Percentiles rank a stretch among this genome's conserved stretches.
Conservation (phyloP, 1,284 basidiomycete species). For the Trichosporon coremiiforme region DNA sequence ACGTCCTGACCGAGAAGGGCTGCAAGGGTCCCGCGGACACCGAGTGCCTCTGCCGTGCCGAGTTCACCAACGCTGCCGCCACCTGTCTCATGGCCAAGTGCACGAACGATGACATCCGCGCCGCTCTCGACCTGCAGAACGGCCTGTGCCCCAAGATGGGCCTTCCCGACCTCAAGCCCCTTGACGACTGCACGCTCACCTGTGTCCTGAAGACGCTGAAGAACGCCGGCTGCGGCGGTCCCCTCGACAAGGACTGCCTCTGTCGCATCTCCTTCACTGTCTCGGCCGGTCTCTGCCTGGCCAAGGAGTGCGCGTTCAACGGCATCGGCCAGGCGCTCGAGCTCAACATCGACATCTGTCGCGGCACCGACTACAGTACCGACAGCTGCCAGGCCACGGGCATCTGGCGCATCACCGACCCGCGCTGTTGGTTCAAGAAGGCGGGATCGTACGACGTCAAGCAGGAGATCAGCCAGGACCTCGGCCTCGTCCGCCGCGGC, state of each 20-base stretch:
- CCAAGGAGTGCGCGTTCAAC: background rate
- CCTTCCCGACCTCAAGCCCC: constrained; percentile 18
- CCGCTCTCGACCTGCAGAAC: constrained; percentile 14
- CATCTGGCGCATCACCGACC: constrained; percentile 21
- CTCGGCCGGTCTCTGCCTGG: constrained; percentile 2
- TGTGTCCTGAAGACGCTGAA: constrained; percentile 17
- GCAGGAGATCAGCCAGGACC: background rate
- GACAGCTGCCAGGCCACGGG: constrained; percentile 19
- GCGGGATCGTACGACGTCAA: background rate
- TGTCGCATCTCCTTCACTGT: constrained; percentile 15
- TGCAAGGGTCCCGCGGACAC: constrained; percentile 20
- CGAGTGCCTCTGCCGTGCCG: constrained; percentile 12
- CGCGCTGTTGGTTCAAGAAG: constrained; percentile 10
- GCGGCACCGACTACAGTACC: background rate
- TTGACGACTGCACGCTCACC: constrained; percentile 4
- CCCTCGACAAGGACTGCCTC: constrained; percentile 25
- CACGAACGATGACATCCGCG: constrained; percentile 6
- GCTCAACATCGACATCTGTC: constrained; percentile 1
- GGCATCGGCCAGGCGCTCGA: constrained; percentile 1
- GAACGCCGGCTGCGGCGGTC: constrained; percentile 10
- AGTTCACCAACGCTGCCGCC: constrained; percentile 8
- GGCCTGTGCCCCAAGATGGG: constrained; percentile 18
- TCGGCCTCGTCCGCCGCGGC: constrained; percentile 5
- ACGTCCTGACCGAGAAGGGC: background rate
- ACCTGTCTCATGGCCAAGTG: constrained; percentile 13